Evolutionary conservation across 305 asterid genomes (phyloP).

Genomic region (Andrographis paniculata): DNA sequence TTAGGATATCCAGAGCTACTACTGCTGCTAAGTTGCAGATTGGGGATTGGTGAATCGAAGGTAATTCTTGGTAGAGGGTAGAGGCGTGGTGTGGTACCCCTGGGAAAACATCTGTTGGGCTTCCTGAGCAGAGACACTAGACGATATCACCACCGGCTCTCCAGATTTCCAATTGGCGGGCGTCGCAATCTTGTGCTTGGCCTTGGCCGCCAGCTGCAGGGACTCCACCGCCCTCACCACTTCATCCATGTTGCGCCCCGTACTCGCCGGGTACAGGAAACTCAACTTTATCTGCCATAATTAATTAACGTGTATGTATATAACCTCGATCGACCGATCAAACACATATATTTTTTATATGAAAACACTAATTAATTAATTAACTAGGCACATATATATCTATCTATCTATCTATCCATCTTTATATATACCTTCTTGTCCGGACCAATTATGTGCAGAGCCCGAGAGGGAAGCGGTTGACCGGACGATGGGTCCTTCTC

Average conservation of each 20-base stretch:
- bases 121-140: constrained; percentile 38
- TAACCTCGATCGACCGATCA: too few species aligned
- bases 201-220: constrained; percentile 33
- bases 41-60: constrained; percentile 44
- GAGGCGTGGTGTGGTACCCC: constrained; percentile 38
- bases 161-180: constrained; percentile 86
- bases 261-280: constrained; percentile 70
- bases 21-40: too few species aligned
- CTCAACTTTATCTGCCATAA: constrained; percentile 73
- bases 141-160: constrained; percentile 50
- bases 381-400: too few species aligned
- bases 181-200: constrained; percentile 51
- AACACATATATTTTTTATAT: too few species aligned
- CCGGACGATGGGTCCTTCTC: constrained; percentile 44
- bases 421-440: too few species aligned
- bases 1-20: too few species aligned
- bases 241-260: constrained; percentile 86
- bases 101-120: constrained; percentile 57
- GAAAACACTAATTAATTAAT: too few species aligned
- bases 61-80: constrained; percentile 61
- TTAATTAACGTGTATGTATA: too few species aligned
- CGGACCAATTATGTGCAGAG: constrained; percentile 78
- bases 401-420: too few species aligned
- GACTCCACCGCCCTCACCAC: constrained; percentile 73
- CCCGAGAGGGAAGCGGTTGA: constrained; percentile 50